Evolutionary conservation across 129 eudicot genomes (phyloP), one percentile per base, ranked within the genome.

Genomic region (Flaveria robusta): DNA sequence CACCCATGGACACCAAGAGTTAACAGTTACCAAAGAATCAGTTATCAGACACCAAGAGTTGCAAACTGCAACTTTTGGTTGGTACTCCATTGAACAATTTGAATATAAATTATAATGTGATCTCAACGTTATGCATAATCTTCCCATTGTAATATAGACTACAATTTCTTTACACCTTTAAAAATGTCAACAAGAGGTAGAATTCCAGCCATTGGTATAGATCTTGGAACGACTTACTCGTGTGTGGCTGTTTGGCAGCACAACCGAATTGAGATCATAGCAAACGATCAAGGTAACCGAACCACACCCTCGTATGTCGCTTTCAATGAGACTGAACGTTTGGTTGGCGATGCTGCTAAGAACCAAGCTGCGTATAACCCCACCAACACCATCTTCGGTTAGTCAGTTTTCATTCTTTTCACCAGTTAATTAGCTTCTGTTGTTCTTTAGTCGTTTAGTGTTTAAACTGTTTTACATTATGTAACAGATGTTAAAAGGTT

Each of bases 221-320:
- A 55, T 55, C 62, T 55, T 19, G 62, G 62, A 55, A 55, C 62
- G 0, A 64, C 69, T 26, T 64, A 64, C 69, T 64, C 69, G 9
- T 64, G 69, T 27, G 69, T 64, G 45, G 42, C 42, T 64, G 69
- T 64, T 64, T 27, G 69, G 69, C 69, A 64, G 42, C 69, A 64
- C 42, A 31, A 31, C 69, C 27, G 9, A 31, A 19, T 55, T 9
- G 47, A 41, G 26, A n/a, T 31, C 8, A 72, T 54, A 19, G 67
- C 42, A 64, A 64, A 55, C 10, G 69, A 64, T 64, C 69, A 64
- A 72, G 66, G 50, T 19, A 71, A 27, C 39, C 34, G 64, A 8
- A 62, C 18, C 69, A 27, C 41, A 1, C 69, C 69, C 45, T 64
- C 69, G 1, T 64, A 13, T 24, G 69, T 64, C 5, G 42, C 69